Conservation (phyloP, 2,329 filamentous ascomycete genomes). For the Septoria linicola region DNA sequence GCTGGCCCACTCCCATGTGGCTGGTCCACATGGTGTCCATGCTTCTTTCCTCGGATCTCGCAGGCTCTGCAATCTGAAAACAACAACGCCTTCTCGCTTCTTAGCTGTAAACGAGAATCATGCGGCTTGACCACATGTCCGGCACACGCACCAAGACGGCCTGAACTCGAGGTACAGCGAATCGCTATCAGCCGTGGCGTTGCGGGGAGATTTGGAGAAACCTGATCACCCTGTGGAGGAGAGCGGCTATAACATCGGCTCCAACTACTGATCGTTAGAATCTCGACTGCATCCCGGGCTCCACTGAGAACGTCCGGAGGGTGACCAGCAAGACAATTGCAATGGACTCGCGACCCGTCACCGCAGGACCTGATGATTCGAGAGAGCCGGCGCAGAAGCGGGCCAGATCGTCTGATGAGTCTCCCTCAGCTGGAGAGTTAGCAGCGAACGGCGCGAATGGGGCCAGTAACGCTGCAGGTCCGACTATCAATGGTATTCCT, state of each 20-base stretch:
- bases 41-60: background rate
- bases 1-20: no score
- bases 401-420: constrained; percentile 10
- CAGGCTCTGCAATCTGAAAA: background rate
- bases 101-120: background rate
- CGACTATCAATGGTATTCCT: constrained; percentile 12
- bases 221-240: constrained; percentile 2
- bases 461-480: constrained; percentile 3
- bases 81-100: no score
- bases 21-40: no score
- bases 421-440: constrained; percentile 11
- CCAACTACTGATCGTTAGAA: constrained; percentile 14
- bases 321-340: constrained; percentile 1
- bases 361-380: constrained; percentile 6
- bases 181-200: constrained; percentile 6
- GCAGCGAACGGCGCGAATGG: constrained; percentile 10
- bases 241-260: constrained; percentile 13
- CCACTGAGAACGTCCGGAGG: constrained; percentile 2
- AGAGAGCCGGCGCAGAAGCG: constrained; percentile 19
- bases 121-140: constrained; percentile 2
- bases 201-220: constrained; percentile 7
- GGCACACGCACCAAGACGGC: background rate
- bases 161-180: background rate
- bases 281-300: constrained; percentile 15
- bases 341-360: constrained; percentile 4